These are phyloP conservation scores for Pistacia vera DNA, from an alignment of 345 rosid species.

Conservation along the genomic window DNA sequence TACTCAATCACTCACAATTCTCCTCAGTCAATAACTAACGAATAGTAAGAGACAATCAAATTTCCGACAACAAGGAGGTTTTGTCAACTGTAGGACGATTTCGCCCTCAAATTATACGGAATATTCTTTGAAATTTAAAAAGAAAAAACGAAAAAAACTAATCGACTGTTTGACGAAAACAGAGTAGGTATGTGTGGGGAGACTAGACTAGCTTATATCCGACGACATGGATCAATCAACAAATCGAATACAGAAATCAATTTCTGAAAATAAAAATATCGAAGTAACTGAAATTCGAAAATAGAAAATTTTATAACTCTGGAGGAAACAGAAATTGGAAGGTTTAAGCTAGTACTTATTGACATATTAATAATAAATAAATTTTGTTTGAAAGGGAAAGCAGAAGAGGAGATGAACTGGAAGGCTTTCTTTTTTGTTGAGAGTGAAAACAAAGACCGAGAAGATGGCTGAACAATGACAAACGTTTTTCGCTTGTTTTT, in stretches of 20 bases:
- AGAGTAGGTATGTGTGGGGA: background rate
- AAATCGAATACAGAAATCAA: background rate
- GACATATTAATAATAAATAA: too few species aligned
- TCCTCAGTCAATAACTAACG: background rate
- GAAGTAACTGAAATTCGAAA: background rate
- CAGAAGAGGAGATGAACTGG: too few species aligned
- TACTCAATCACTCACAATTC: background rate
- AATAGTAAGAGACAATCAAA: conserved; percentile 13
- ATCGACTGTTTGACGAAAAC: background rate
- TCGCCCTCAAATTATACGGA: conserved; percentile 22
- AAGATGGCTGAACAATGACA: too few species aligned
- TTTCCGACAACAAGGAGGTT: conserved; percentile 13
- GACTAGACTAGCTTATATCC: conserved; percentile 69
- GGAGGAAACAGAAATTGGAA: conserved; percentile 11
- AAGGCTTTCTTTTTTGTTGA: too few species aligned
- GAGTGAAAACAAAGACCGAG: conserved; percentile 9
- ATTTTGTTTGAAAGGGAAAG: conserved; percentile 12
- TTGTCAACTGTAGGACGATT: conserved; percentile 17
- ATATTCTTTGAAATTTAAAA: background rate
- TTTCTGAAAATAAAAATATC: background rate
- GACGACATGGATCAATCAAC: conserved; percentile 68
- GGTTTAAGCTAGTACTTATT: conserved; percentile 15
- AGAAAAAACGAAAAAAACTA: background rate
- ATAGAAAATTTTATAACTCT: too few species aligned
- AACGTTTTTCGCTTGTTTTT: background rate